Percentiles rank a stretch among this genome's conserved stretches.
Conservation (phyloP, 73 alveolate species). For the Symbiodinium pilosum region DNA sequence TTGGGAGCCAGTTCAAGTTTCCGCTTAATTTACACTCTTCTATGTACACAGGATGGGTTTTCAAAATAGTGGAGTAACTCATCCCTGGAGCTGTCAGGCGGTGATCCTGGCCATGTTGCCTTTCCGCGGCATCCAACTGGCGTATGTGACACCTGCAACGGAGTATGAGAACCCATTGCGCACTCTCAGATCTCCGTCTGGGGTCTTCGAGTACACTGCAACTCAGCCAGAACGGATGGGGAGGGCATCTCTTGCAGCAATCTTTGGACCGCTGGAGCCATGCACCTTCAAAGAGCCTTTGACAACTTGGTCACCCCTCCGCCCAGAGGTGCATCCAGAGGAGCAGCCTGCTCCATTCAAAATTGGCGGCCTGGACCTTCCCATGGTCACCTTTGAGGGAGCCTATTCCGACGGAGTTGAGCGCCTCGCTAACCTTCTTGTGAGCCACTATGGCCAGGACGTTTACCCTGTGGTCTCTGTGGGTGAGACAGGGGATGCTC, state of each 20-base stretch:
- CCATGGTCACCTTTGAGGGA: slow-evolving; percentile 88
- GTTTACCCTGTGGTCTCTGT: slow-evolving; percentile 88
- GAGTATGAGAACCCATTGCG: slow-evolving; percentile 79
- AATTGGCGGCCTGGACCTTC: slow-evolving; percentile 65
- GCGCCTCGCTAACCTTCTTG: slow-evolving; percentile 59
- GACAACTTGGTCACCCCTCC: slow-evolving; percentile 54
- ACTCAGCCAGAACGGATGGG: slow-evolving; percentile 94
- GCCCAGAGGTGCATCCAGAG: slow-evolving; percentile 56
- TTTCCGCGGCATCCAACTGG: slow-evolving; percentile 70
- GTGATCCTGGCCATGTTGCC: too few species aligned
- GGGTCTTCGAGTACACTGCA: slow-evolving; percentile 85
- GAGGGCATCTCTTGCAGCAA: slow-evolving; percentile 78
- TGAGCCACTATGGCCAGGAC: slow-evolving; percentile 74
- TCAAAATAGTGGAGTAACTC: too few species aligned
- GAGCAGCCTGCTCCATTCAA: slow-evolving; percentile 93
- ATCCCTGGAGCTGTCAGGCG: too few species aligned
- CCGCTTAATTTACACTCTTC: too few species aligned
- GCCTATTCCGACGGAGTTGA: slow-evolving; percentile 51
- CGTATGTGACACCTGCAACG: slow-evolving; percentile 75
- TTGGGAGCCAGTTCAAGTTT: too few species aligned
- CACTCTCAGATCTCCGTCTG: slow-evolving; percentile 45
- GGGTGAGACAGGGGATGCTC: slow-evolving; percentile 80
- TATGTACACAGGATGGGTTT: too few species aligned
- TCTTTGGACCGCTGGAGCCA: slow-evolving; percentile 71
- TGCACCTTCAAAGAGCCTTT: slow-evolving; percentile 34